Base-by-base conservation (phyloP, 148 eudicot genomes). In the Rheum nobile region DNA sequence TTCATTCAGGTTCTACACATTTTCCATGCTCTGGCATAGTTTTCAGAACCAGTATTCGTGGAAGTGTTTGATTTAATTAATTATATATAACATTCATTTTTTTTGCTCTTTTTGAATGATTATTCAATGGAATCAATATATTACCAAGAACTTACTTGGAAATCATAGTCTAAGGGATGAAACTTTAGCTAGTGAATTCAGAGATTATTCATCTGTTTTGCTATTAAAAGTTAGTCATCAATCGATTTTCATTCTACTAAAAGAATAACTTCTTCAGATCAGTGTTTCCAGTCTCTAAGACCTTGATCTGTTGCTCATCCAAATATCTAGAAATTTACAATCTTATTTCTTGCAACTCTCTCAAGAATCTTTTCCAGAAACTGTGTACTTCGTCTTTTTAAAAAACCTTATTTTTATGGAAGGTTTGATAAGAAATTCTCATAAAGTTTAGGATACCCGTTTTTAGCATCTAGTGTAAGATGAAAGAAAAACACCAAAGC, bases 1-100 rank as follows among this genome's bases (percentile, higher is more conserved):
- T 55, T 90, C 92, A 16, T 90, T 90, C 84, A 90, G 96, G 92
- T 88, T 29, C 37, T 71, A 14, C 16, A 38, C 41, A 5, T 32
- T 13, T 65, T 32, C 41, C 39, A 65, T 65, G 21, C 21, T 34
- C 39, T 65, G 39, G 5, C 31, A 29, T 16, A 65, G 41, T 65
- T 65, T 65, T 32, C 70, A 34, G 70, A 32, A 16, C 31, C 39
- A 34, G 22, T 32, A 31, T 34, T 17, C 70, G 29, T 29, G 68
- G 38, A 31, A 61, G 19, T 29, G 38, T 61, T 61, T 16, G 1
- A 0, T 5, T 14, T 65, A 7, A 65, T 14, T 32, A 17, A 65
- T 32, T 32, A 16, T 14, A 65, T 14, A n/a, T n/a, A n/a, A n/a
- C 12, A 26, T 61, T 3, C 35, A 11, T 28, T 61, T 28, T 28